phyloP scores from a whole-genome alignment of 768 basidiomycete species.

The Tremella fuciformis region DNA sequence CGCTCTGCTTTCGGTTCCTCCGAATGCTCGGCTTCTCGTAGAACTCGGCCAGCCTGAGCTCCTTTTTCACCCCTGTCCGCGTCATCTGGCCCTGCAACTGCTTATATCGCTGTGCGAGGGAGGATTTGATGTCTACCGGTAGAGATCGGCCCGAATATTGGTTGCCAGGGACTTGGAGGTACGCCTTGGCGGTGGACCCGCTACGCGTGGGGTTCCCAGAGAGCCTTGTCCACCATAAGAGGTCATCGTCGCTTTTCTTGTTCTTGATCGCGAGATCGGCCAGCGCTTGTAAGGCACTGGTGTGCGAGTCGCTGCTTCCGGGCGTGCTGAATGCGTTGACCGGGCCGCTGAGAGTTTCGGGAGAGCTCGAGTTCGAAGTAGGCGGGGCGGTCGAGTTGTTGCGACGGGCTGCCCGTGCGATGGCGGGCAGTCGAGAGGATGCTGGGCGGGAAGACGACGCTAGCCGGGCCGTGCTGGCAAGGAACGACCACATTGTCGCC shows the following conservation, averaged over 20 bases:
- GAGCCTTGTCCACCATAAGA: neutral
- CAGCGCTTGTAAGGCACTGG: neutral
- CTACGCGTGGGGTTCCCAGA: neutral
- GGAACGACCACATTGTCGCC: too few relatives aligned
- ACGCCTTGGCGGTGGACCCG: neutral
- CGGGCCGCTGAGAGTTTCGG: neutral
- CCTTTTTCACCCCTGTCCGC: neutral
- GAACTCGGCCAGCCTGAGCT: constrained; percentile 8
- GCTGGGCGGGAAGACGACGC: too few relatives aligned
- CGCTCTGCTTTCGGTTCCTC: constrained; percentile 11
- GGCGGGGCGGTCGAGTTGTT: too few relatives aligned
- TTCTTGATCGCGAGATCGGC: neutral
- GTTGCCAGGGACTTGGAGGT: neutral
- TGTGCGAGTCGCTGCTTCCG: neutral
- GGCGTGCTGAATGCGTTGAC: neutral
- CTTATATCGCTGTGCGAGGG: neutral
- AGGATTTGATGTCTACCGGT: neutral
- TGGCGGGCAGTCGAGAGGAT: too few relatives aligned
- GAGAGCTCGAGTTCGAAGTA: neutral
- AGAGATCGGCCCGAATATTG: neutral
- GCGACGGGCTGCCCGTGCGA: too few relatives aligned
- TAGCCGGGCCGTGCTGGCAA: too few relatives aligned
- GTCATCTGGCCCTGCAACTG: constrained; percentile 6
- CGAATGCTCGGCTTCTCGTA: constrained; percentile 13
- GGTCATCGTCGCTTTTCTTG: constrained; percentile 3